phyloP scores from a whole-genome alignment of 306 rosid species.

The Cajanus cajan region DNA sequence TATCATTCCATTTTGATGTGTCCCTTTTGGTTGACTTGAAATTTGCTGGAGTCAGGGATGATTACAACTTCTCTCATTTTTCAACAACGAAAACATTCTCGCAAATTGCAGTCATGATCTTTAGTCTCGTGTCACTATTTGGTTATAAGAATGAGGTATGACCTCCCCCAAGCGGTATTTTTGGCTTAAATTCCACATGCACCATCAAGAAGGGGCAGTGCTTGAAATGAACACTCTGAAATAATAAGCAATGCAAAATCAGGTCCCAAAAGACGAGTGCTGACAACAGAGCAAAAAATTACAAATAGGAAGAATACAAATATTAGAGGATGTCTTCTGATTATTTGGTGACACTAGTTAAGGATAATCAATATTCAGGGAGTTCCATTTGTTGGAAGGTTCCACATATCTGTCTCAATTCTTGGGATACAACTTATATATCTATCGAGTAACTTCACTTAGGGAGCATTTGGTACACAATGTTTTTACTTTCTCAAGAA shows the following conservation, averaged over 20 bases:
- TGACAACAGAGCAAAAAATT: background rate
- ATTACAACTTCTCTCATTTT: slow-evolving; percentile 16
- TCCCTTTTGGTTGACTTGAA: slow-evolving; percentile 19
- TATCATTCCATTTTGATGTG: slow-evolving; percentile 3
- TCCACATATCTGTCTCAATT: no score
- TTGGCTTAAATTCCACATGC: slow-evolving; percentile 69
- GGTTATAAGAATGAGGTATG: slow-evolving; percentile 60
- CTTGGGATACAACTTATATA: no score
- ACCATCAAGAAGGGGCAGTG: slow-evolving; percentile 64
- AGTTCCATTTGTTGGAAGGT: no score
- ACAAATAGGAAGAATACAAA: background rate
- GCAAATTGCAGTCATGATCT: background rate
- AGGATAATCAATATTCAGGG: background rate
- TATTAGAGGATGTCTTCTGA: background rate
- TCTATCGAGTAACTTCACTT: no score
- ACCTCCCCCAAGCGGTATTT: slow-evolving; percentile 87
- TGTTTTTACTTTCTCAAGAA: no score
- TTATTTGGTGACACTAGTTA: background rate
- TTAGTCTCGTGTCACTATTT: background rate
- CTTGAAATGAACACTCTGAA: slow-evolving; percentile 70
- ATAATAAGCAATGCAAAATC: slow-evolving; percentile 17
- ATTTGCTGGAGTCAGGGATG: background rate
- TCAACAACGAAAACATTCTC: slow-evolving; percentile 11
- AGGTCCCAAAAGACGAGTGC: slow-evolving; percentile 16
- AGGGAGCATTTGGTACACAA: no score